Percentiles rank a stretch among this genome's conserved stretches.
Evolutionary conservation across 148 eudicot genomes (phyloP).

Genomic region (Agrostemma githago): DNA sequence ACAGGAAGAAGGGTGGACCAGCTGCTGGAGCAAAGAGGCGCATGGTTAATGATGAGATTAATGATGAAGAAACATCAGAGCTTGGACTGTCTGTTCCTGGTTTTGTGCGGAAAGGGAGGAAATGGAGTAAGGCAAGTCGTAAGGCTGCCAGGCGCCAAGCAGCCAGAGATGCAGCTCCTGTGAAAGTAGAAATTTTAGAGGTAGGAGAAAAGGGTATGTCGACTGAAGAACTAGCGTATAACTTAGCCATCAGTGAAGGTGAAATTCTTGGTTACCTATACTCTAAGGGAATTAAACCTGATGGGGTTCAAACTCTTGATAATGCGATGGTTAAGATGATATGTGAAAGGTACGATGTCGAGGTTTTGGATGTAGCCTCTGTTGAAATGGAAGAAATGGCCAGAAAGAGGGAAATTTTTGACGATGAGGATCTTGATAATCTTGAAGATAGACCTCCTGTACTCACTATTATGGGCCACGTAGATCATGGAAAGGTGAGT

Average conservation of each 20-base stretch:
- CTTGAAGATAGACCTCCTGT: constrained; percentile 95
- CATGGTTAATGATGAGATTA: constrained; percentile 37
- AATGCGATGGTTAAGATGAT: constrained; percentile 92
- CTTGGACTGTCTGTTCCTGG: constrained; percentile 65
- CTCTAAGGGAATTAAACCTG: constrained; percentile 79
- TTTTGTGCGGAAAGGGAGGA: constrained; percentile 70
- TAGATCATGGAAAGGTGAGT: constrained; percentile 94
- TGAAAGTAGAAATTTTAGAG: constrained; percentile 79
- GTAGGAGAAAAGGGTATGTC: constrained; percentile 87
- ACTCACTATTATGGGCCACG: constrained; percentile 97
- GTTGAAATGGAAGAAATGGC: constrained; percentile 78
- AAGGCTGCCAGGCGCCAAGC: constrained; percentile 91
- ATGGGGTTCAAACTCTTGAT: constrained; percentile 75
- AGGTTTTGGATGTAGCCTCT: constrained; percentile 66
- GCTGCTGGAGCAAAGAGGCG: constrained; percentile 66
- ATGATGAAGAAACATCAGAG: constrained; percentile 69
- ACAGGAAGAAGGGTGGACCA: constrained; percentile 55
- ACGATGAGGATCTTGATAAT: constrained; percentile 77
- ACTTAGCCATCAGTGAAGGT: constrained; percentile 92
- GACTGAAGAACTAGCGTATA: constrained; percentile 72
- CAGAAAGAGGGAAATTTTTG: constrained; percentile 73
- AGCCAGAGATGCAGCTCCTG: constrained; percentile 88
- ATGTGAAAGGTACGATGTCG: constrained; percentile 76
- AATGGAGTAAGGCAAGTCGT: constrained; percentile 90
- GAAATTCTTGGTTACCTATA: constrained; percentile 77